Evolutionary conservation across 1,139 yeast species (phyloP), one percentile per base, ranked within the genome.

Genomic region (Kazachstania sp.): DNA sequence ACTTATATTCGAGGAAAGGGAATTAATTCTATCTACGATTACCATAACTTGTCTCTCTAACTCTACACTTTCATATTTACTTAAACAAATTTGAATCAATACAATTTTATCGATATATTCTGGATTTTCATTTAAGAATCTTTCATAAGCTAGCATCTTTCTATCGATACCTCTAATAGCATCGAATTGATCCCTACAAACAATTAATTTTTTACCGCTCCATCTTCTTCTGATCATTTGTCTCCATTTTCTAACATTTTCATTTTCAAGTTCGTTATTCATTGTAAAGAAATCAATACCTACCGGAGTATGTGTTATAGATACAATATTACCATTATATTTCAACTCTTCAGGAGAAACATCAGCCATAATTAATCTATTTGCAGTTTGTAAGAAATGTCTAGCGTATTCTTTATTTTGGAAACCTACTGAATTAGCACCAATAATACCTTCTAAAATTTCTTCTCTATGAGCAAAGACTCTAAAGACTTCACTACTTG

Each of bases 351-450:
- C 74, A n/a, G 79, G 81, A 44, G 80, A 80, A 12, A 86, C 79
- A 66, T 92, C 97, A 0, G 95, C 88, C 52, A 88, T 77, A 43
- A 94, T 69, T 42, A 94, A 71, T 49, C 96, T 73, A 55, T 85
- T 86, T 58, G 95, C 83, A 3, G 97, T 88, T 67, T 90, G 97
- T 51, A 85, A 69, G 65, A 94, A 94, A 67, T 92, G 98, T 58
- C 95, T 79, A 23, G 90, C 94, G 57, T 90, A 92, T 64, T 92
- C 98, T 32, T 82, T 81, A 11, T 94, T 88, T 65, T 92, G 98
- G 71, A 92, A 90, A 1, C 92, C 81, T 42, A 94, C 77, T 50
- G 85, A 78, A 58, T 88, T 86, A 2, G 97, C 90, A 4, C 95
- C 97, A 41, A 94, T 70, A 71, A 92, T 75, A 13, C 99, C 98